phyloP scores from a whole-genome alignment of 169 alveolate genomes.

The Cryptosporidium sp. region DNA sequence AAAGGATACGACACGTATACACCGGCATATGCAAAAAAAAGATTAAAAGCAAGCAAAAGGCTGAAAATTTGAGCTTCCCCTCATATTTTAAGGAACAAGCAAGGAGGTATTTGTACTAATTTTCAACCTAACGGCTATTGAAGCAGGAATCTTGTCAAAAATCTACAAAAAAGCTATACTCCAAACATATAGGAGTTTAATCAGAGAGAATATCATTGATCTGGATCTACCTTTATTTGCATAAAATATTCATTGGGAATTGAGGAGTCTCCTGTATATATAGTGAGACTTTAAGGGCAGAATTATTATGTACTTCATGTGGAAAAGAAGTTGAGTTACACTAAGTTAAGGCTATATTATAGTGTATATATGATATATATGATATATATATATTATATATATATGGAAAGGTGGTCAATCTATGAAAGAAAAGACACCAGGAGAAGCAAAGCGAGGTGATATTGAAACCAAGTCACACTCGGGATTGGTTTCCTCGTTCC shows the following conservation, averaged over 20 bases:
- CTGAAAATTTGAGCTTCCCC: background rate
- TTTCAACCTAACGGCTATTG: background rate
- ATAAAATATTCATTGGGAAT: background rate
- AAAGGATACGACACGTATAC: constrained; percentile 29
- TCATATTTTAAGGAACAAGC: background rate
- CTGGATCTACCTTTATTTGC: background rate
- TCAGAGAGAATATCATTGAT: too few species aligned
- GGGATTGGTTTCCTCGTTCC: constrained; percentile 50
- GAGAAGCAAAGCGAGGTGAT: constrained; percentile 41
- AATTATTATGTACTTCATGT: constrained; percentile 1
- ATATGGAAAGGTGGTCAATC: constrained; percentile 15
- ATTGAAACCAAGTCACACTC: constrained; percentile 42
- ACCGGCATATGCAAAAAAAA: constrained; percentile 15
- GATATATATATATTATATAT: background rate
- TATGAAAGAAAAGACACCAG: constrained; percentile 64
- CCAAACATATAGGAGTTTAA: too few species aligned
- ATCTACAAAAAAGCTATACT: too few species aligned
- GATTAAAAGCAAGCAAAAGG: constrained; percentile 15
- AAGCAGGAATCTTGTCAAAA: background rate
- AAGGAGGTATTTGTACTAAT: background rate
- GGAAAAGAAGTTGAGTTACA: background rate
- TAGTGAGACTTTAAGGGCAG: background rate
- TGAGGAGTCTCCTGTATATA: background rate
- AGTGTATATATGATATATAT: background rate
- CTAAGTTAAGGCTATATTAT: background rate